These are phyloP conservation scores for Cladophialophora carrionii DNA, from an alignment of 2,329 filamentous ascomycete species.

Conservation along the genomic window DNA sequence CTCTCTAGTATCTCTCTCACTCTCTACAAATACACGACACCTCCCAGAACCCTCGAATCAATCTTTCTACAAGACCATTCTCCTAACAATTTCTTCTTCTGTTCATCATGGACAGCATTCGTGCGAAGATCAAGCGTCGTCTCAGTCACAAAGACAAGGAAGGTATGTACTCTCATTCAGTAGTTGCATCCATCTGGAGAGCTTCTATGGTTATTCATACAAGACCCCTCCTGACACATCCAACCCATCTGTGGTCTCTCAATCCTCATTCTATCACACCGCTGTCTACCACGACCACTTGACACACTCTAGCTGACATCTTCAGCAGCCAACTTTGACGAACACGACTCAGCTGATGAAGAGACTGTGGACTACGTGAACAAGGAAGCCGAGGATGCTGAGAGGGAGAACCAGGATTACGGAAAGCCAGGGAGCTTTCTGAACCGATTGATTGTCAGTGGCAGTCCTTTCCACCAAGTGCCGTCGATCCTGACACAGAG, in stretches of 20 bases:
- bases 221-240: neutral
- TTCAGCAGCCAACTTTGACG: slow-evolving; percentile 34
- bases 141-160: slow-evolving; percentile 38
- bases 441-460: slow-evolving; percentile 35
- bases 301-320: neutral
- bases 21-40: neutral
- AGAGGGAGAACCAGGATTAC: slow-evolving; percentile 32
- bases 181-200: neutral
- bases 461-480: neutral
- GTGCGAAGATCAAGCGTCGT: slow-evolving; percentile 37
- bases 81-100: neutral
- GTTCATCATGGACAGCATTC: slow-evolving; percentile 31
- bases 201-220: neutral
- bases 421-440: slow-evolving; percentile 36
- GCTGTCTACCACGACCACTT: neutral
- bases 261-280: neutral
- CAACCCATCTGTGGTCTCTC: neutral
- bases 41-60: neutral
- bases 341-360: slow-evolving; percentile 36
- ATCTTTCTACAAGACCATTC: neutral
- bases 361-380: slow-evolving; percentile 34
- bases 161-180: slow-evolving; percentile 24
- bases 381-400: slow-evolving; percentile 36
- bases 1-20: neutral
- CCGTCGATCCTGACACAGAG: neutral